A percentile compares a stretch with the other conserved stretches of the same genome.
These are phyloP conservation scores for Aureobasidium sp. DNA, from an alignment of 2,329 filamentous ascomycete genomes.

Conservation along the genomic window DNA sequence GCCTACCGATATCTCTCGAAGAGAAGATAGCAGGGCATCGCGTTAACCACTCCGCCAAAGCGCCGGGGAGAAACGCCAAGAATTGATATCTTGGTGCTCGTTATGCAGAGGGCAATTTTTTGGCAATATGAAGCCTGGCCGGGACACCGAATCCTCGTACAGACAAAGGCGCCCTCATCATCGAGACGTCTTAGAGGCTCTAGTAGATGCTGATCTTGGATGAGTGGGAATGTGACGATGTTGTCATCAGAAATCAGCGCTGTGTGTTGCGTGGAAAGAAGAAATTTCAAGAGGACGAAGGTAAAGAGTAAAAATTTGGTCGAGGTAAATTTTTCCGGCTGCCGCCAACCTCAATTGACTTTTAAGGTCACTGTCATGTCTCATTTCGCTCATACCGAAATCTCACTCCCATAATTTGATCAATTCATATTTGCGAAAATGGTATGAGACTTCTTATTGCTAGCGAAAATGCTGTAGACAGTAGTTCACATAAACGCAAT, in stretches of 20 bases:
- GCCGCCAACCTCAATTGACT: neutral
- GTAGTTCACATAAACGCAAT: neutral
- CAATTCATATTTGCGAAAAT: too few relatives aligned
- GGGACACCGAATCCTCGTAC: too few relatives aligned
- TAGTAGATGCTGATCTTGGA: too few relatives aligned
- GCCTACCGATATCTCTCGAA: conserved; percentile 18
- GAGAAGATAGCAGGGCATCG: neutral
- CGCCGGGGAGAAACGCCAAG: neutral
- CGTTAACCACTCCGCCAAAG: neutral
- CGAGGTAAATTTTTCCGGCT: neutral
- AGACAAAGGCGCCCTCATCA: too few relatives aligned
- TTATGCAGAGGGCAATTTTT: neutral
- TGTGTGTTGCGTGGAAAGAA: neutral
- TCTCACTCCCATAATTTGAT: too few relatives aligned
- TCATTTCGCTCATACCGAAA: neutral
- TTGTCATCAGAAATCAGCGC: neutral
- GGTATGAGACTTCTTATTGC: too few relatives aligned
- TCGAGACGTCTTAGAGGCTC: too few relatives aligned
- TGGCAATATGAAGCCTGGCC: neutral
- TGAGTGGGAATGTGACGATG: too few relatives aligned
- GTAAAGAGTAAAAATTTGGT: neutral
- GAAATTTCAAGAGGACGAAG: neutral
- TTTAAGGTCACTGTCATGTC: neutral
- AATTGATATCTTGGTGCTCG: neutral
- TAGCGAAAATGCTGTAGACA: neutral